Evolutionary conservation across 2,329 filamentous ascomycete species (phyloP).

Genomic region (Talaromyces marneffei): DNA sequence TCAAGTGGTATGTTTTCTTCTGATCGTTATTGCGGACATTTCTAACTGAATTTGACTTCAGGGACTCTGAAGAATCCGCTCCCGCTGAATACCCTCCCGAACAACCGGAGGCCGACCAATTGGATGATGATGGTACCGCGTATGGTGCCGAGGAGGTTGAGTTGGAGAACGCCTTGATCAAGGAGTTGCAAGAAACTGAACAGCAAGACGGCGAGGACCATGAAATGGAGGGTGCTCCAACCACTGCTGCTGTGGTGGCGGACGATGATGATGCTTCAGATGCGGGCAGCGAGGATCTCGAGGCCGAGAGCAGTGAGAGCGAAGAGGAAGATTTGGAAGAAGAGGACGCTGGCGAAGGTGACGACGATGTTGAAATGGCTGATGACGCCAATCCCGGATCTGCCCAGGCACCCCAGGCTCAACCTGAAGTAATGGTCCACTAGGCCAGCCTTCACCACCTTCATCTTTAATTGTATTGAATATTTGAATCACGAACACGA

Average conservation of each 20-base stretch:
- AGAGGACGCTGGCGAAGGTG: slow-evolving; percentile 52
- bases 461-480: slow-evolving; percentile 4
- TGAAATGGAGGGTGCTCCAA: slow-evolving; percentile 68
- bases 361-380: slow-evolving; percentile 55
- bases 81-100: slow-evolving; percentile 95
- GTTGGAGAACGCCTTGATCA: slow-evolving; percentile 58
- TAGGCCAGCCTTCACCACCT: slow-evolving; percentile 20
- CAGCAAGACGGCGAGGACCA: slow-evolving; percentile 57
- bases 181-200: slow-evolving; percentile 46
- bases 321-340: slow-evolving; percentile 64
- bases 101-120: slow-evolving; percentile 87
- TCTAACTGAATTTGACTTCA: slow-evolving; percentile 34
- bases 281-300: slow-evolving; percentile 71
- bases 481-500: slow-evolving; percentile 9
- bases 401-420: slow-evolving; percentile 26
- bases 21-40: not conserved
- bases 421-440: slow-evolving; percentile 45
- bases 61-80: slow-evolving; percentile 96
- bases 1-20: slow-evolving; percentile 73
- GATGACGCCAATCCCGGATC: slow-evolving; percentile 42
- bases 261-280: slow-evolving; percentile 61
- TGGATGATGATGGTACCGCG: slow-evolving; percentile 72
- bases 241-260: slow-evolving; percentile 40
- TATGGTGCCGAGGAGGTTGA: slow-evolving; percentile 90
- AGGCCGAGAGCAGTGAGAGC: slow-evolving; percentile 68